These are phyloP conservation scores for Thymus mandschuricus DNA, from an alignment of 257 asterid genomes.

Conservation along the genomic window DNA sequence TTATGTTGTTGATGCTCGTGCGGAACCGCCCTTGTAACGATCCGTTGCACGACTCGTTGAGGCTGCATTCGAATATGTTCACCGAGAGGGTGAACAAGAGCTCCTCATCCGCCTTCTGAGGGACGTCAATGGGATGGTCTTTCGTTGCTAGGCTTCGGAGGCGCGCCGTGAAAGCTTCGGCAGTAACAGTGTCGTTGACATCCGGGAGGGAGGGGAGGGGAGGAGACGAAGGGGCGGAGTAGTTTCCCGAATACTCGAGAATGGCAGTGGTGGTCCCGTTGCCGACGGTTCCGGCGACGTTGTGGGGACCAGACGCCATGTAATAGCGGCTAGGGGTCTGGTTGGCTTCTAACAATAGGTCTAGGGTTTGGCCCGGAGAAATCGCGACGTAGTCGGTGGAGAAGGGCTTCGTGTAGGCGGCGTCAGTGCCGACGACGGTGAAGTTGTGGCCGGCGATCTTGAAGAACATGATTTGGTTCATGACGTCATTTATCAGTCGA, in stretches of 20 bases:
- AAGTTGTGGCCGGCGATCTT: slow-evolving; percentile 51
- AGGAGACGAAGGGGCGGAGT: slow-evolving; percentile 41
- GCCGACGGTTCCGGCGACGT: slow-evolving; percentile 8
- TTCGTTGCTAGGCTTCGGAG: slow-evolving; percentile 36
- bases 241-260: slow-evolving; percentile 40
- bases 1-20: slow-evolving; percentile 57
- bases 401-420: slow-evolving; percentile 50
- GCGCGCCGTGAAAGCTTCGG: slow-evolving; percentile 32
- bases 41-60: slow-evolving; percentile 35
- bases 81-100: slow-evolving; percentile 48
- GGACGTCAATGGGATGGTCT: slow-evolving; percentile 47
- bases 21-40: slow-evolving; percentile 18
- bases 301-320: slow-evolving; percentile 58
- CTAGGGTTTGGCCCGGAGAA: slow-evolving; percentile 67
- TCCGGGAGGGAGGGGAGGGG: slow-evolving; percentile 40
- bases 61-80: slow-evolving; percentile 41
- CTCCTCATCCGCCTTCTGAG: slow-evolving; percentile 30
- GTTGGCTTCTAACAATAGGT: slow-evolving; percentile 50
- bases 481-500: slow-evolving; percentile 55
- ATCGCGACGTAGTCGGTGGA: slow-evolving; percentile 45
- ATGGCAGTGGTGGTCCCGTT: slow-evolving; percentile 50
- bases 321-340: slow-evolving; percentile 55
- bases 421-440: slow-evolving; percentile 65
- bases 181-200: slow-evolving; percentile 23
- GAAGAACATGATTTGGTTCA: slow-evolving; percentile 66